These are phyloP conservation scores for Prunus mira DNA, from an alignment of 306 rosid species.

Conservation along the genomic window DNA sequence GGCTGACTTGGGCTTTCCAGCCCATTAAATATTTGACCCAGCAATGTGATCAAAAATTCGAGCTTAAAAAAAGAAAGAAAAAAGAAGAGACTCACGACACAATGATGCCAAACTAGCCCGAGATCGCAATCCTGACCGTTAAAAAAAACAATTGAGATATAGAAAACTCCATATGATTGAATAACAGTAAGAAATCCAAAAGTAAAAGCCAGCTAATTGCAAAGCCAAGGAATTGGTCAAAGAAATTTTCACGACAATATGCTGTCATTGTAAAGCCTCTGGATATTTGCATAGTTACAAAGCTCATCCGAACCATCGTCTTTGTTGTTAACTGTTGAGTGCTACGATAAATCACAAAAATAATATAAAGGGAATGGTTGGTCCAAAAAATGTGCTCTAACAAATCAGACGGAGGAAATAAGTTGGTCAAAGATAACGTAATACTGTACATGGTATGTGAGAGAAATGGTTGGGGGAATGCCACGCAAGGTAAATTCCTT, in stretches of 20 bases:
- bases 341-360: neutral
- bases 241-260: neutral
- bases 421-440: conserved; percentile 12
- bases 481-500: conserved; percentile 27
- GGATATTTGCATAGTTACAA: conserved; percentile 17
- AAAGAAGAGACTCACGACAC: too few relatives aligned
- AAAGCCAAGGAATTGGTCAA: neutral
- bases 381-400: conserved; percentile 23
- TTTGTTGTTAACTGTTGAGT: neutral
- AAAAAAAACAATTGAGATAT: too few relatives aligned
- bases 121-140: too few relatives aligned
- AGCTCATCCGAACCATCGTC: conserved; percentile 22
- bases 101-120: too few relatives aligned
- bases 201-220: neutral
- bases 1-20: neutral
- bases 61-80: too few relatives aligned
- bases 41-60: too few relatives aligned
- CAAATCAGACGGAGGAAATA: neutral
- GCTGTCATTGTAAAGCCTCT: conserved; percentile 12
- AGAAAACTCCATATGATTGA: too few relatives aligned
- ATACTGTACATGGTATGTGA: conserved; percentile 47
- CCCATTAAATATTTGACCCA: neutral
- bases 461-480: conserved; percentile 15
- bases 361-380: conserved; percentile 8
- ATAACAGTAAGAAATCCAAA: neutral